Evolutionary conservation across 495 filamentous ascomycete species (phyloP), one percentile per base, ranked within the genome.

Genomic region (Lasiosphaeria miniovina): DNA sequence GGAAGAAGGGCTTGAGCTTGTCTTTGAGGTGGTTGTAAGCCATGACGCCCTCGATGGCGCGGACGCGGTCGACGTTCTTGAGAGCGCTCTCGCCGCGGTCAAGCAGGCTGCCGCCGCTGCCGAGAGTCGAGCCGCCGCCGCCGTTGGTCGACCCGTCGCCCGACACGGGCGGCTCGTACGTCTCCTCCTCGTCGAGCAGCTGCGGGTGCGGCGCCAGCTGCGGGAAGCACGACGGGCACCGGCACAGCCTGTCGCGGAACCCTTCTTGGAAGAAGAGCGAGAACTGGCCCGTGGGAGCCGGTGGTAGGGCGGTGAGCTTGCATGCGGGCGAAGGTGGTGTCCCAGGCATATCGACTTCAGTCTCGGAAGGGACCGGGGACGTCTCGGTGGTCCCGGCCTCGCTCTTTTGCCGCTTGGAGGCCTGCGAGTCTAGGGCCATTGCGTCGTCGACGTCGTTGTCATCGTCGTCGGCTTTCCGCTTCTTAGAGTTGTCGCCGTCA

Each of bases 41-140:
- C 91, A 96, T 96, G 10, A 95, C 93, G 17, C 94, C 94, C 72
- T 98, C 93, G 61, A 98, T 96, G 4, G 94, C 94, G 17, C 86
- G 78, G 15, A 98, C 92, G 3, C 94, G 86, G 70, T 98, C 94
- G 17, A 98, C 85, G 61, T 89, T 93, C 71, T 84, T 90, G 34
- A 98, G 79, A 0, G 92, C 94, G 32, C 88, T 90, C 71, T 98
- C 93, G 43, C 93, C 94, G 17, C 90, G 88, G 33, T 98, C 92
- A 36, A 91, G 84, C 4, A 98, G 74, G 62, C 89, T 93, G 43
- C 88, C 89, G 43, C 88, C 89, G 51, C 76, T 79, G 35, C 80
- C 81, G 48, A 71, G 76, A 38, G 68, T 79, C 57, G 75, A 80
- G 54, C 68, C 76, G 24, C 24, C 24, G 31, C 76, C 81, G 58